Evolutionary conservation across 1,139 yeast species (phyloP).

Genomic region (Williopsis jadinii): DNA sequence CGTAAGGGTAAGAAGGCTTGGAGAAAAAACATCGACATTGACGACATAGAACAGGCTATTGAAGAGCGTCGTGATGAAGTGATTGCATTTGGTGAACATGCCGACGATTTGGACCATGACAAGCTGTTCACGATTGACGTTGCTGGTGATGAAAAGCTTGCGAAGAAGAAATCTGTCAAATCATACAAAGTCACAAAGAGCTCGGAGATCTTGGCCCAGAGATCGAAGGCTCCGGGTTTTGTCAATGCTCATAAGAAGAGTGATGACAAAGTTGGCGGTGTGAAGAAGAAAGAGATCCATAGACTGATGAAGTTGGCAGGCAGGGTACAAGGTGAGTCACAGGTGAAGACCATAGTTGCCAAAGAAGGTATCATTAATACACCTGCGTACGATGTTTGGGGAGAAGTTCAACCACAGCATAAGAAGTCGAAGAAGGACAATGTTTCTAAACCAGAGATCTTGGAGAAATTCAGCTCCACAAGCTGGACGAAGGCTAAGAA

Average conservation of each 20-base stretch:
- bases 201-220: conserved; percentile 64
- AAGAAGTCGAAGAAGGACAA: conserved; percentile 21
- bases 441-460: conserved; percentile 31
- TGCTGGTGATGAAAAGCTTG: conserved; percentile 45
- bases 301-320: conserved; percentile 78
- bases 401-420: conserved; percentile 28
- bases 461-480: conserved; percentile 35
- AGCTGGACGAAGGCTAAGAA: conserved; percentile 47
- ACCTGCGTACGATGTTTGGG: conserved; percentile 64
- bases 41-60: conserved; percentile 41
- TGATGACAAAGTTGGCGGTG: conserved; percentile 47
- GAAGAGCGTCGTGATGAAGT: conserved; percentile 63
- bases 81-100: conserved; percentile 46
- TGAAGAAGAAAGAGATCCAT: conserved; percentile 58
- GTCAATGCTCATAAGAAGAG: conserved; percentile 31
- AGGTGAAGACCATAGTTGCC: conserved; percentile 44
- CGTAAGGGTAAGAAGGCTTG: conserved; percentile 93
- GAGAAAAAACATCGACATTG: conserved; percentile 90
- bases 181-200: conserved; percentile 48
- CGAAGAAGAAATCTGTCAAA: conserved; percentile 29
- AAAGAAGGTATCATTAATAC: conserved; percentile 56
- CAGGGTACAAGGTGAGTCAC: conserved; percentile 50
- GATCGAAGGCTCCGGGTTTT: conserved; percentile 75
- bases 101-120: conserved; percentile 31
- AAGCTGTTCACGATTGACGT: conserved; percentile 71